Evolutionary conservation across 352 stramenopile species (phyloP).

Genomic region (Phytophthora ohioensis): DNA sequence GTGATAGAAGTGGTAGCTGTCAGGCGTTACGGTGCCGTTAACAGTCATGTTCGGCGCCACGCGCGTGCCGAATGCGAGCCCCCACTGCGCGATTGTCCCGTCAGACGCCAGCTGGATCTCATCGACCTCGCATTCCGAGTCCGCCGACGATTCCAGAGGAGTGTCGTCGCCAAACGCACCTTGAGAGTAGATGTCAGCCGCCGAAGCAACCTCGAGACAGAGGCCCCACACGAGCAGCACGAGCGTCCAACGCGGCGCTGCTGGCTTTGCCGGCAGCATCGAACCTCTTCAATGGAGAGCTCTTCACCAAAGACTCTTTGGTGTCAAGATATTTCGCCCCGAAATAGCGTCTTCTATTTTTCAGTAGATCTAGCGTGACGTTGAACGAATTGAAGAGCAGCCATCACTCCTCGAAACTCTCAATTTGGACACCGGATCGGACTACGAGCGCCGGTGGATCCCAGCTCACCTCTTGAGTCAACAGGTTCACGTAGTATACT

Average conservation of each 20-base stretch:
- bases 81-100: constrained; percentile 61
- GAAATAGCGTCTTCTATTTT: constrained; percentile 23
- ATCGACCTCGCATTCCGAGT: constrained; percentile 55
- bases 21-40: constrained; percentile 59
- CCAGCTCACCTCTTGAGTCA: constrained; percentile 73
- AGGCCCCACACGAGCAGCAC: constrained; percentile 24
- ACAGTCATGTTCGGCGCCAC: constrained; percentile 74
- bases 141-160: constrained; percentile 12
- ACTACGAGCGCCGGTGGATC: constrained; percentile 50
- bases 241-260: neutral
- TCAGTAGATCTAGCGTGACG: neutral
- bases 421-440: constrained; percentile 38
- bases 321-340: neutral
- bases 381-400: constrained; percentile 9
- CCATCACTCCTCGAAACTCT: constrained; percentile 29
- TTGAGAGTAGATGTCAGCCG: constrained; percentile 21
- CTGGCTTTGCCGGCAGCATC: constrained; percentile 1
- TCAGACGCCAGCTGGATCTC: constrained; percentile 80
- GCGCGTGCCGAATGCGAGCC: constrained; percentile 55
- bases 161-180: constrained; percentile 12
- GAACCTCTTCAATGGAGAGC: neutral
- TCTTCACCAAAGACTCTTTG: too few relatives aligned
- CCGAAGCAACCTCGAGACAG: neutral
- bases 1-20: constrained; percentile 78
- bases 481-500: constrained; percentile 84